phyloP scores from a whole-genome alignment of 192 early-diverging fungal species.

The Coemansia sp. region DNA sequence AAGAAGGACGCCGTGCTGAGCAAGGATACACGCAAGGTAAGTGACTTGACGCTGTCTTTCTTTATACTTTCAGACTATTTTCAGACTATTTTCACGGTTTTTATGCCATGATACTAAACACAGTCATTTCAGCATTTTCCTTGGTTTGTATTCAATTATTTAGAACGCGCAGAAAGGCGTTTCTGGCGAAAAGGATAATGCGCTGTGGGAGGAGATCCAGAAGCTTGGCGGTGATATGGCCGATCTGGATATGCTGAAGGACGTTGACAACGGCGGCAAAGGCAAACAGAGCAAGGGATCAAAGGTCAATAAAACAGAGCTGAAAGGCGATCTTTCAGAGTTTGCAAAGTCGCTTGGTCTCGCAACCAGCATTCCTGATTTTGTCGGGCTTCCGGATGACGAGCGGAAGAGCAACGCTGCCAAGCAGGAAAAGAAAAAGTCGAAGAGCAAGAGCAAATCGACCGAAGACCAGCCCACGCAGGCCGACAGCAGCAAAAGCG shows the following conservation, averaged over 20 bases:
- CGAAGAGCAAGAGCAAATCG: not conserved
- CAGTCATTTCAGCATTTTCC: not conserved
- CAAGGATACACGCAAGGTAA: conserved; percentile 12
- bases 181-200: conserved; percentile 6
- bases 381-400: conserved; percentile 26
- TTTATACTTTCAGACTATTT: too few relatives aligned
- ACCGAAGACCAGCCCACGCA: not conserved
- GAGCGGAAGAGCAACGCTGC: conserved; percentile 17
- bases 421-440: conserved; percentile 4
- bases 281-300: conserved; percentile 19
- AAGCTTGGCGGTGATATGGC: conserved; percentile 61
- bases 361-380: conserved; percentile 25
- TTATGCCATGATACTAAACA: too few relatives aligned
- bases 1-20: conserved; percentile 20
- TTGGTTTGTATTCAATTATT: not conserved
- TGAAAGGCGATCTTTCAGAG: conserved; percentile 34
- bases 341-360: conserved; percentile 48
- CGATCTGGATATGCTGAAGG: conserved; percentile 61
- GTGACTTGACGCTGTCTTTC: not conserved
- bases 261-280: conserved; percentile 53
- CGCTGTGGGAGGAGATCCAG: conserved; percentile 63
- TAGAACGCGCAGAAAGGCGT: not conserved
- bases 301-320: conserved; percentile 17
- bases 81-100: too few relatives aligned
- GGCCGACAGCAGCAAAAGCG: not conserved